Base-by-base conservation (phyloP, 768 basidiomycete genomes). In the Polyporus arcularius region DNA sequence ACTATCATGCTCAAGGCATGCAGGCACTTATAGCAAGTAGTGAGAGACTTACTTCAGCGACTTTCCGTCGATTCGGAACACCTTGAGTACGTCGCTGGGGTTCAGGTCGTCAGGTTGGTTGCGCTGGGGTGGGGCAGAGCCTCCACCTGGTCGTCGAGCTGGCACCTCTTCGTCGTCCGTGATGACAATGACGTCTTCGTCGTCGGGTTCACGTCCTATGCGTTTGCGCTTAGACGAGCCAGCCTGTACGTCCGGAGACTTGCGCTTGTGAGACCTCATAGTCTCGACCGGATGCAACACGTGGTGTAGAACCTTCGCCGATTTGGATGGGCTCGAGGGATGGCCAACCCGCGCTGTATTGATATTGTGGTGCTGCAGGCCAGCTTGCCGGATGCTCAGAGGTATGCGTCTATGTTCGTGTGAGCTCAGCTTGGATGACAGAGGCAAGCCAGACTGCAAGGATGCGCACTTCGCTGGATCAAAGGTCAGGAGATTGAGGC, bases 381-480 rank as follows among this genome's bases (percentile, higher is more conserved):
- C 62, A 26, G 55, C 63, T 10, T 45, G 38, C 14, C 66, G 54
- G n/a, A 68, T 54, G 11, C 32, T 41, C 11, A 18, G 55, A 26
- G 61, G 57, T 57, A 71, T 68, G 45, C 57, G 32, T 59, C 71
- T 77, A 35, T 47, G 38, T 54, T 45, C 54, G 10, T 51, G 41
- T 64, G 58, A 45, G n/a, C 58, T 64, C 30, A 16, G 7, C 6
- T 43, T 7, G 57, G 21, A 26, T 26, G 21, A 26, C 21, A 26
- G 50, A 35, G 53, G 35, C 31, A 41, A 26, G 14, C 42, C 39
- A 31, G 6, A 14, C 49, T 45, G 8, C 58, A 8, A 11, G 3
- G 28, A 48, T 21, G 67, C 78, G 66, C 62, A 90, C 91, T 69
- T 79, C 15, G 85, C 84, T 16, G 94, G 92, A 76, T 97, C 92